phyloP scores from a whole-genome alignment of 768 basidiomycete species.

The Leccinum broughii region DNA sequence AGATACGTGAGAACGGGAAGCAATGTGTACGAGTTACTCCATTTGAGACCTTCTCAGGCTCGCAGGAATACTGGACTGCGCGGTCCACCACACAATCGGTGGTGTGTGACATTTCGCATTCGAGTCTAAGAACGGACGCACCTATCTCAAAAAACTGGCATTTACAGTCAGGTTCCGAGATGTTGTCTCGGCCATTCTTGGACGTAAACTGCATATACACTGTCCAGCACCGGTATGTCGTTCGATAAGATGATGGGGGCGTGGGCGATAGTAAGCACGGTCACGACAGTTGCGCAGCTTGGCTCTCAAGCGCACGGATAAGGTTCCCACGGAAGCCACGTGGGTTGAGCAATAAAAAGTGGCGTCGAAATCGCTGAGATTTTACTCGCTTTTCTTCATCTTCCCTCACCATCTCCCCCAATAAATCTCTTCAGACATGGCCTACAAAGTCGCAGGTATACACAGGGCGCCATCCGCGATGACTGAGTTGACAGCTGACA shows the following conservation, averaged over 20 bases:
- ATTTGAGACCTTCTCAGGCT: slow-evolving; percentile 33
- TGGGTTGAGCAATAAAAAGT: slow-evolving; percentile 33
- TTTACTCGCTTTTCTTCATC: slow-evolving; percentile 21
- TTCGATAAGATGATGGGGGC: background rate
- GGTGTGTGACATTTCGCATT: slow-evolving; percentile 6
- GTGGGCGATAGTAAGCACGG: background rate
- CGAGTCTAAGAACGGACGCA: slow-evolving; percentile 8
- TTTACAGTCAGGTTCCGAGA: slow-evolving; percentile 15
- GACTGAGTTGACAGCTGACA: slow-evolving; percentile 1
- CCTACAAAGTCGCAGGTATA: slow-evolving; percentile 89
- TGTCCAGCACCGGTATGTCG: background rate
- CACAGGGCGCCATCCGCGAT: background rate
- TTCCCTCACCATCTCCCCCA: slow-evolving; percentile 25
- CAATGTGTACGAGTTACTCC: slow-evolving; percentile 49
- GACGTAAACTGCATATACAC: slow-evolving; percentile 6
- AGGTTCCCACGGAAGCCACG: slow-evolving; percentile 34
- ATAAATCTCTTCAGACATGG: slow-evolving; percentile 46
- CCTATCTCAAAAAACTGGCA: slow-evolving; percentile 69
- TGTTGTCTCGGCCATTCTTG: background rate
- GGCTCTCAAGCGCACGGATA: slow-evolving; percentile 13
- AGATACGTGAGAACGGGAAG: slow-evolving; percentile 73
- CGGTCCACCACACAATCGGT: background rate
- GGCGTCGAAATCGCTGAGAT: slow-evolving; percentile 14
- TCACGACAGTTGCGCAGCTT: background rate
- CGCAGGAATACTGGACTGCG: slow-evolving; percentile 64